Base-by-base conservation (phyloP, 257 asterid genomes). In the Plectranthus barbatus region DNA sequence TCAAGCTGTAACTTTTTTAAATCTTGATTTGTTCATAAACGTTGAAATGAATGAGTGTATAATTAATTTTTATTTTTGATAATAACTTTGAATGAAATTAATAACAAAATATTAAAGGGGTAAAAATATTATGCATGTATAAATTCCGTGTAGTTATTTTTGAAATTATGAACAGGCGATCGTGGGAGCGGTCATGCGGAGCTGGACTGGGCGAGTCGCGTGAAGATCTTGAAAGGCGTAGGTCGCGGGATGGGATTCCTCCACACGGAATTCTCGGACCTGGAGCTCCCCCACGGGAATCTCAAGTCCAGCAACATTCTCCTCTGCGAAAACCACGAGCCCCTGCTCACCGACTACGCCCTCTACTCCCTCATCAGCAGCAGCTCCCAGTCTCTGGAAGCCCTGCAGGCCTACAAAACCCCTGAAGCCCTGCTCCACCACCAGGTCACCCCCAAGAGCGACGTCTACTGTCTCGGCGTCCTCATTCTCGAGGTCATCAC, bases 281-380 rank as follows among this genome's bases (percentile, higher is more conserved):
- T 72, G 23, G 90, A 82, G 12, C 60, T 90, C 10, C 99, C 97
- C 31, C 99, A 93, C 49, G 99, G 99, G 20, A 87, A 93, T 36
- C 94, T 90, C 44, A 93, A 93, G 71, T 90, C 99, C 2, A 84
- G 94, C 90, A 93, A 93, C 77, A 74, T 93, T 36, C 88, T 93
- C 15, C 77, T 93, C 0, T 60, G 84, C 1, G 15, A 73, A 33
- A 69, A 70, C 60, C 60, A 74, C 65, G 96, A 87, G 62, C 96
- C 97, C 0, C 82, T 93, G 3, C 95, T 87, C 59, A 76, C 89
- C 0, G 99, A 93, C 76, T 93, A 90, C 39, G 84, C 95, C 0
- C 68, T 83, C 7, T 74, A 68, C 11, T 77, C 91, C n/a, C 42
- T 93, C 5, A 72, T 93, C 5, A 72, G 86, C 68, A 83, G 76